Base-by-base conservation (phyloP, 2,329 filamentous ascomycete species). In the Scedosporium aurantiacum region DNA sequence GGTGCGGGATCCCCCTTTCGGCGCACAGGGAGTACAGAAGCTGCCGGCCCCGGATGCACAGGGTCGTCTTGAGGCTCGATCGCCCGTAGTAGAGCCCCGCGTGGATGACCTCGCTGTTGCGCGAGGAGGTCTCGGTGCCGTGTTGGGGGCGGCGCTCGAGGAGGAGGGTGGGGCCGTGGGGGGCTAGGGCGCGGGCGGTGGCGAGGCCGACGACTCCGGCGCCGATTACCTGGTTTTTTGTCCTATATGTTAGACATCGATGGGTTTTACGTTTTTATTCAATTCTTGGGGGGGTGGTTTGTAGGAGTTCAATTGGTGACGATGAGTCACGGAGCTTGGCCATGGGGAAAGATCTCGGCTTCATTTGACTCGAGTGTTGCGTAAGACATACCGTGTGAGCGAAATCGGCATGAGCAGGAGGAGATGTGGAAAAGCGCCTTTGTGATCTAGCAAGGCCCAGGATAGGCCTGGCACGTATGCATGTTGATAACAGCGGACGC, bases 51-150 rank as follows among this genome's bases (percentile, higher is more conserved):
- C 79, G 77, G 65, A 97, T 79, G 75, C 94, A 99, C 12, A 99
- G 83, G 16, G 76, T 76, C 1, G 92, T 91, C 75, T 99, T 99
- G 60, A 97, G 83, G 1, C 86, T 87, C 47, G 76, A 74, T 5
- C 79, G 71, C 16, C 89, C 90, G 74, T 97, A 97, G 80, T 97
- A 97, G 65, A 97, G 82, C 14, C 94, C 94, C 1, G 90, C 94
- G 72, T 99, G 94, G 67, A 99, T 95, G 61, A 97, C 93, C 81
- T 97, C 92, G 70, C 89, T 93, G 77, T 96, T 97, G 66, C 92
- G 86, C 65, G 88, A 90, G 64, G 88, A 92, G 0, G 91, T 96
- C 76, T 65, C 92, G 28, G 85, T 93, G 58, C 92, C 92, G 27
- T 89, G 80, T 58, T 82, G 79, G 23, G 79, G 74, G 77, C 96